Conservation (phyloP, 805 yeast species). For the Candida tibetensis region DNA sequence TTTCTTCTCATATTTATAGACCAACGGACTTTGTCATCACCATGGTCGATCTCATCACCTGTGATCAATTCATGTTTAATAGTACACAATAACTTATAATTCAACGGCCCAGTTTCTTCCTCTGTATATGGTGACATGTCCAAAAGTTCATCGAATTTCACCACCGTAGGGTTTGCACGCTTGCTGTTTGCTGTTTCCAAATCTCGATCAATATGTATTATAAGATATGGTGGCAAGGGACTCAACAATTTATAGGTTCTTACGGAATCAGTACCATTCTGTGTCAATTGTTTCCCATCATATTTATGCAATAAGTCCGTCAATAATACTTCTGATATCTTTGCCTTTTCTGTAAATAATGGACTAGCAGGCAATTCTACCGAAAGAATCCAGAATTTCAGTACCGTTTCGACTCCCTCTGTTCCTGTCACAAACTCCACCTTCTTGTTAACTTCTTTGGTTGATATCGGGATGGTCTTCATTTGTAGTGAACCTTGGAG, state of each 20-base stretch:
- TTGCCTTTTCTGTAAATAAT: slow-evolving; percentile 36
- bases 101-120: slow-evolving; percentile 15
- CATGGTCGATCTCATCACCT: slow-evolving; percentile 15
- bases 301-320: slow-evolving; percentile 43
- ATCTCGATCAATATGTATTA: slow-evolving; percentile 55
- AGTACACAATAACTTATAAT: slow-evolving; percentile 34
- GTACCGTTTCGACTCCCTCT: neutral
- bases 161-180: slow-evolving; percentile 48
- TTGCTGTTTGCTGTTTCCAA: slow-evolving; percentile 12
- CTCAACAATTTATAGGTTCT: slow-evolving; percentile 37
- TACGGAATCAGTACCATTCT: slow-evolving; percentile 31
- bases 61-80: slow-evolving; percentile 14
- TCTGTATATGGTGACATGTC: slow-evolving; percentile 33
- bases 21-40: slow-evolving; percentile 44
- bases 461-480: slow-evolving; percentile 12
- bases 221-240: slow-evolving; percentile 50
- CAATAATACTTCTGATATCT: slow-evolving; percentile 54
- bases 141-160: slow-evolving; percentile 51
- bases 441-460: slow-evolving; percentile 15
- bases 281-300: slow-evolving; percentile 25
- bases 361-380: slow-evolving; percentile 61
- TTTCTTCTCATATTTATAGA: slow-evolving; percentile 37
- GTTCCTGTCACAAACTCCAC: slow-evolving; percentile 22
- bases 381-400: slow-evolving; percentile 51
- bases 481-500: slow-evolving; percentile 56